A percentile compares a stretch with the other conserved stretches of the same genome.
Conservation (phyloP, 805 yeast species). For the Debaryomyces castellii region DNA sequence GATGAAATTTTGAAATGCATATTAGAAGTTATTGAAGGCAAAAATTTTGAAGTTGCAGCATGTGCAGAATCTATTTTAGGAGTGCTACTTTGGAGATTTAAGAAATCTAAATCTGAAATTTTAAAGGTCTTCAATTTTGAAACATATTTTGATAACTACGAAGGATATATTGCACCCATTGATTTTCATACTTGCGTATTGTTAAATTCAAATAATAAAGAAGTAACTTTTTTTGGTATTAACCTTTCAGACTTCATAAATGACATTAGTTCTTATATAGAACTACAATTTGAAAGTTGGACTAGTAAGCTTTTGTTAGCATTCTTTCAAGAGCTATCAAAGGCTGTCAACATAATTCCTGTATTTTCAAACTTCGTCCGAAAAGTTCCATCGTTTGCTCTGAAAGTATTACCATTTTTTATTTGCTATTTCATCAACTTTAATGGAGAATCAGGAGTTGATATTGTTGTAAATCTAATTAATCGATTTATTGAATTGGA, state of each 20-base stretch:
- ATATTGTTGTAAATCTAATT: constrained; percentile 9
- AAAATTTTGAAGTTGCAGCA: constrained; percentile 17
- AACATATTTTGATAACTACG: constrained; percentile 11
- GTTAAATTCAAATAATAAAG: constrained; percentile 21
- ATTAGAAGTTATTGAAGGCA: constrained; percentile 10
- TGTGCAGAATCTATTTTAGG: constrained; percentile 44
- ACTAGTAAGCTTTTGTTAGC: constrained; percentile 28
- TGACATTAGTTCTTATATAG: constrained; percentile 5
- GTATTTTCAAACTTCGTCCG: constrained; percentile 30
- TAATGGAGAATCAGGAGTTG: constrained; percentile 10
- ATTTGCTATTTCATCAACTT: constrained; percentile 21
- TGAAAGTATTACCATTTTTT: constrained; percentile 22
- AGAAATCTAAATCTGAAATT: constrained; percentile 14
- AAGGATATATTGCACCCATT: constrained; percentile 27
- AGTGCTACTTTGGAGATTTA: constrained; percentile 29
- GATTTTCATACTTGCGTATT: constrained; percentile 33
- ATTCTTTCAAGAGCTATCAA: constrained; percentile 30
- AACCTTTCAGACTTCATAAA: constrained; percentile 11
- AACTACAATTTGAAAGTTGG: constrained; percentile 23
- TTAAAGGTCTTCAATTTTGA: constrained; percentile 21
- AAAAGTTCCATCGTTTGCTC: constrained; percentile 13
- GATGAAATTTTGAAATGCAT: constrained; percentile 27
- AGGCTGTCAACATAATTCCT: constrained; percentile 25
- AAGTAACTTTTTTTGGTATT: constrained; percentile 11
- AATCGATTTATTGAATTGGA: constrained; percentile 8